Base-by-base conservation (phyloP, 108 stramenopile genomes). In the Nitzschia sp. region DNA sequence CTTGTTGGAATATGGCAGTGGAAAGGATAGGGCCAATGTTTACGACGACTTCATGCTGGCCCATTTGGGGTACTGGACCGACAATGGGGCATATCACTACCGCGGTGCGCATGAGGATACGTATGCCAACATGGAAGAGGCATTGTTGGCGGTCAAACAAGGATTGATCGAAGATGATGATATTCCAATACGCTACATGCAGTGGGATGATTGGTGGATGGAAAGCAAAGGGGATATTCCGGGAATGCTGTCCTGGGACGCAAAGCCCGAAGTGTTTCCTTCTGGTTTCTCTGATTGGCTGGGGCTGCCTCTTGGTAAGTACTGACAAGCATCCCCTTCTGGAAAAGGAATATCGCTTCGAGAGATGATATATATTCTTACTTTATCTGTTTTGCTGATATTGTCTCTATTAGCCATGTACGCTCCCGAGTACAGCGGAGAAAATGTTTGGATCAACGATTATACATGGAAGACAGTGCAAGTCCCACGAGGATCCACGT, bases 151-250 rank as follows among this genome's bases (percentile, higher is more conserved):
- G 3, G 26, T 66, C 13, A 66, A 66, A 38, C 19, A 53, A 16
- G 65, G 54, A 16, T 21, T 50, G 16, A 36, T 22, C 13, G 8
- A 33, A 33, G n/a, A 33, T 8, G 16, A 34, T 36, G 13, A 34
- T 9, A 66, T 66, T 19, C 65, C 65, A 23, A 55, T 66, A 11
- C 65, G 65, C 9, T 66, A 55, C 32, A 11, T 55, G 4, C 65
- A 66, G 22, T 66, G 65, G 65, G 65, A 66, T 50, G 65, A 66
- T 32, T 66, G 65, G 65, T 66, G 65, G 65, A 66, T 66, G 65
- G 50, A 66, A 34, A 41, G n/a, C 2, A 53, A 53, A 25, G 65
- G 50, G n/a, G 68, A 69, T 26, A 31, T 69, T 28, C 53, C 53
- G 9, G 68, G 68, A 34, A 69, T 69, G 57, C 34, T 58, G 11